Evolutionary conservation across 75 land plant species (phyloP).

Genomic region (Chamaecyparis obtusa): DNA sequence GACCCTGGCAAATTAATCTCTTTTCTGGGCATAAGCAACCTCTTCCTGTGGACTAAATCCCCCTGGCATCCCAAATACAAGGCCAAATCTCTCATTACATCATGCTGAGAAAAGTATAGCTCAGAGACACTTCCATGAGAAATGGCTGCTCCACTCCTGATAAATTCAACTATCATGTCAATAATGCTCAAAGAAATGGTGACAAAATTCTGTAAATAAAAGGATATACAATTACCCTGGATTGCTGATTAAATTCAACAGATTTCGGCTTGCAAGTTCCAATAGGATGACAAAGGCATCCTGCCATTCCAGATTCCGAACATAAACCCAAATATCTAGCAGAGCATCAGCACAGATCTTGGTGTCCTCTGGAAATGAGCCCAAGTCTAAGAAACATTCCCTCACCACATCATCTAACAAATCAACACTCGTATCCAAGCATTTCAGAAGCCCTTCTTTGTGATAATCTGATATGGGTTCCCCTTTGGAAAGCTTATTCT

Average conservation of each 20-base stretch:
- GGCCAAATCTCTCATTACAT: slow-evolving; percentile 61
- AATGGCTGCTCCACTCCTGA: background rate
- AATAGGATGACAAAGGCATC: slow-evolving; percentile 53
- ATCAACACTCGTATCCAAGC: slow-evolving; percentile 40
- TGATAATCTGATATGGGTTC: slow-evolving; percentile 47
- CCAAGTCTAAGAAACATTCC: slow-evolving; percentile 65
- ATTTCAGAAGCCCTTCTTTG: slow-evolving; percentile 36
- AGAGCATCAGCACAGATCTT: slow-evolving; percentile 53
- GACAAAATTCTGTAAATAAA: no score
- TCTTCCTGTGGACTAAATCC: slow-evolving; percentile 17
- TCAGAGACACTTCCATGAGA: slow-evolving; percentile 34
- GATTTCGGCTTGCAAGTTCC: slow-evolving; percentile 50
- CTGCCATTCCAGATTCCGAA: slow-evolving; percentile 40
- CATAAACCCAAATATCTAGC: slow-evolving; percentile 54
- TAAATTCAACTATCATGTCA: background rate
- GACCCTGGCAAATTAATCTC: slow-evolving; percentile 45
- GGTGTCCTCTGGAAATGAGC: slow-evolving; percentile 55
- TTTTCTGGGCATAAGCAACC: slow-evolving; percentile 53
- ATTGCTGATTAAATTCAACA: slow-evolving; percentile 46
- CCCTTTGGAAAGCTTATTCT: slow-evolving; percentile 39
- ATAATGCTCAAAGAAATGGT: no score
- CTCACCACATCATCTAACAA: slow-evolving; percentile 20
- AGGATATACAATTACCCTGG: background rate
- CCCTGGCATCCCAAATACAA: slow-evolving; percentile 28
- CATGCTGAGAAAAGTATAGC: slow-evolving; percentile 55